Evolutionary conservation across 2,329 filamentous ascomycete species (phyloP).

Genomic region (Didymella keratinophila): DNA sequence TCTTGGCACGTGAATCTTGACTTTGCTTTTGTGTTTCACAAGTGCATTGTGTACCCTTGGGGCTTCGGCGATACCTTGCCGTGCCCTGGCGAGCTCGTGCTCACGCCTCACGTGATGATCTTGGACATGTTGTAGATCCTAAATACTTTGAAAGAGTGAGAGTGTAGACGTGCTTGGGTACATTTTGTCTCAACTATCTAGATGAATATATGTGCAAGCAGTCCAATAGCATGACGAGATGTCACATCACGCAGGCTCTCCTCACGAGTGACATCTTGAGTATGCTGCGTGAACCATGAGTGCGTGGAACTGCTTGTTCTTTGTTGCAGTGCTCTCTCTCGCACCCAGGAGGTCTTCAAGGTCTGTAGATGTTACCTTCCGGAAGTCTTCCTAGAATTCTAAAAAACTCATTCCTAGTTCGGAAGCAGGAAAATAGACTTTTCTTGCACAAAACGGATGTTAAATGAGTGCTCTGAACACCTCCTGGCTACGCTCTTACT

Average conservation of each 20-base stretch:
- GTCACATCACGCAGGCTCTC: neutral
- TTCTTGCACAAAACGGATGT: no score
- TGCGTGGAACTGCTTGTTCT: neutral
- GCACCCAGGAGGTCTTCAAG: no score
- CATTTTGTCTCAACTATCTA: neutral
- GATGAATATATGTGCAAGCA: neutral
- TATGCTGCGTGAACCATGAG: neutral
- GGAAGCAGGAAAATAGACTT: no score
- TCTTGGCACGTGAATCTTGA: constrained; percentile 6
- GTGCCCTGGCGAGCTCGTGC: neutral
- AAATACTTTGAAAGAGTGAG: neutral
- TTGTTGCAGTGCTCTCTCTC: neutral
- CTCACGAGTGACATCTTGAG: neutral
- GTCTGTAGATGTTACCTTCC: no score
- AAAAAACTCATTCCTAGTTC: no score
- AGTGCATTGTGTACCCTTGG: neutral
- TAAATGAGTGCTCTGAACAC: no score
- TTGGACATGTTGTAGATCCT: neutral
- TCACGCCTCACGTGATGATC: neutral
- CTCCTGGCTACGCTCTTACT: neutral
- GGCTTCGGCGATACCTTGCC: neutral
- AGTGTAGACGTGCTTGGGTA: neutral
- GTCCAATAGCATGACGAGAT: neutral
- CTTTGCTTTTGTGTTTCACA: constrained; percentile 1
- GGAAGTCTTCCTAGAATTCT: no score